Evolutionary conservation across 331 rosid species (phyloP).

Genomic region (Dryas integrifolia): DNA sequence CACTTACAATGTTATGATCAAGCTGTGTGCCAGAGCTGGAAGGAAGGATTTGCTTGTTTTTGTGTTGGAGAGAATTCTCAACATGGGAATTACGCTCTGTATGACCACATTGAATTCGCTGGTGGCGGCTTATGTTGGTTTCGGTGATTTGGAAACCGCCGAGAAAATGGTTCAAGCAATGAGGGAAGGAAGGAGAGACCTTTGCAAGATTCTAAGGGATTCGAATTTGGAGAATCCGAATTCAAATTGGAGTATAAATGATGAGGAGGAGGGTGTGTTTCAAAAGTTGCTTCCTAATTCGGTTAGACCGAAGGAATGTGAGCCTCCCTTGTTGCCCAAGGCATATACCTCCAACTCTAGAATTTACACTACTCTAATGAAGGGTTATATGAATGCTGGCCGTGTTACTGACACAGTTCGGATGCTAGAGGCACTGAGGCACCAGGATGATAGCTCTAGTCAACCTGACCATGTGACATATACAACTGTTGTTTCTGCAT

Average conservation of each 20-base stretch:
- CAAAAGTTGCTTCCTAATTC: constrained; percentile 74
- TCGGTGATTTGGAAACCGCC: constrained; percentile 68
- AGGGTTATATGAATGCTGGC: constrained; percentile 86
- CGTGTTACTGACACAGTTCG: constrained; percentile 73
- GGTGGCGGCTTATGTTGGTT: constrained; percentile 80
- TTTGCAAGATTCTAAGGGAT: constrained; percentile 63
- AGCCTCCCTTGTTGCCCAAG: constrained; percentile 64
- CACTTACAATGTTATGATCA: constrained; percentile 73
- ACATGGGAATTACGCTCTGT: constrained; percentile 55
- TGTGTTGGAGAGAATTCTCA: constrained; percentile 74
- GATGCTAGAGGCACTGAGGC: constrained; percentile 89
- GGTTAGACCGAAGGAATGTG: constrained; percentile 28
- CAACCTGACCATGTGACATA: constrained; percentile 92
- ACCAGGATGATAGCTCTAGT: constrained; percentile 58
- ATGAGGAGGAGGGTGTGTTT: constrained; percentile 43
- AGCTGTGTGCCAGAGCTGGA: constrained; percentile 60
- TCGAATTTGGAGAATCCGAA: constrained; percentile 28
- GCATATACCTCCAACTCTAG: constrained; percentile 64
- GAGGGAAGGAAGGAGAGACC: constrained; percentile 81
- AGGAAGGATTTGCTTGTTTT: constrained; percentile 68
- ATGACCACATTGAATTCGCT: constrained; percentile 72
- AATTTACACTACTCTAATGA: constrained; percentile 87
- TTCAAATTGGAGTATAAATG: constrained; percentile 17
- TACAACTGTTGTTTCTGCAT: constrained; percentile 88
- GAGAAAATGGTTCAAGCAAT: constrained; percentile 85